phyloP scores from a whole-genome alignment of 495 filamentous ascomycete genomes.

The Lophiostoma macrostomum region DNA sequence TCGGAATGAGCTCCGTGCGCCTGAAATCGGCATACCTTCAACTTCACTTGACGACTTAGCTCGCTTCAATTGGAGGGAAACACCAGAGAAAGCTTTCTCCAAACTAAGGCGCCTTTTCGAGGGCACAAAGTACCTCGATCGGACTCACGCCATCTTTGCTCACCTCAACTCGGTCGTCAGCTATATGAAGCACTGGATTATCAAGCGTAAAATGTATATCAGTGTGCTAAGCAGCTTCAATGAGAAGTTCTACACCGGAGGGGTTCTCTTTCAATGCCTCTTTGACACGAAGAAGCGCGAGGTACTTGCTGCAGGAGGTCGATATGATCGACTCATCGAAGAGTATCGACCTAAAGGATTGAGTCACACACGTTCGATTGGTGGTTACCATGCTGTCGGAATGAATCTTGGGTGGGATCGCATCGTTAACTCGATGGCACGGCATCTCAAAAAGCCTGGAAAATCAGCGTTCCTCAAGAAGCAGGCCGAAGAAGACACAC shows the following conservation, averaged over 20 bases:
- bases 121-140: conserved; percentile 63
- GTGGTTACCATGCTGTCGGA: conserved; percentile 72
- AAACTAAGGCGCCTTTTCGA: conserved; percentile 72
- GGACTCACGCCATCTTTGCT: conserved; percentile 67
- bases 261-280: conserved; percentile 85
- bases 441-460: conserved; percentile 57
- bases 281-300: conserved; percentile 81
- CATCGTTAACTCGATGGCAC: conserved; percentile 62
- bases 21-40: conserved; percentile 75
- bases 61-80: conserved; percentile 84
- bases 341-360: conserved; percentile 62
- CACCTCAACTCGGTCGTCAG: conserved; percentile 72
- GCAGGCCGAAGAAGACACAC: conserved; percentile 46
- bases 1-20: conserved; percentile 73
- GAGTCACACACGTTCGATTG: conserved; percentile 30
- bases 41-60: conserved; percentile 89
- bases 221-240: conserved; percentile 84
- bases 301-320: conserved; percentile 89
- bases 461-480: conserved; percentile 58
- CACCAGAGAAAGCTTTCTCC: conserved; percentile 66
- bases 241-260: conserved; percentile 86
- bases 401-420: conserved; percentile 90
- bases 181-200: conserved; percentile 70
- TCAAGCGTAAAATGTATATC: conserved; percentile 77
- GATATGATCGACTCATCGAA: conserved; percentile 83